Evolutionary conservation across 345 rosid species (phyloP), one percentile per base, ranked within the genome.

Genomic region (Tarenaya hassleriana): DNA sequence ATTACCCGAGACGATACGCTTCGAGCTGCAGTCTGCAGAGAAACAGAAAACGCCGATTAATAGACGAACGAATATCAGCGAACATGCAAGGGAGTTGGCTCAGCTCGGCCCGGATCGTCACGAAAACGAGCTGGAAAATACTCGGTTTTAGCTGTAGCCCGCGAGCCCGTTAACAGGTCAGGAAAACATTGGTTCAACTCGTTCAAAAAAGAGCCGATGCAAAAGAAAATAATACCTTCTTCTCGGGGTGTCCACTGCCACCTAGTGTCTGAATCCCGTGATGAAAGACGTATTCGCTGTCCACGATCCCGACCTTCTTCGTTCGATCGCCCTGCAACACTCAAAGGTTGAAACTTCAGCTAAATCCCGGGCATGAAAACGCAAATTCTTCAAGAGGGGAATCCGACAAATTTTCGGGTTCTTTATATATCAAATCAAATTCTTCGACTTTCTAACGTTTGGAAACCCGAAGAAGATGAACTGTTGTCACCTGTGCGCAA

Each of bases 241-340:
- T 76, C 8, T 46, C 58, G 11, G 79, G 53, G 11, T 61, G 66
- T 42, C 58, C 79, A 52, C 69, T 65, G 34, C 88, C 95, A 39
- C 99, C 99, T 61, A 86, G 64, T 46, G 89, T 81, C 66, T 86
- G 91, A 71, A 88, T 94, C 27, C 94, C 94, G 68, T 77, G 70
- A 68, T 94, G 99, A 66, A 88, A 69, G 38, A 94, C 68, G 55
- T 81, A 94, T 72, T 94, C 95, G 1, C 87, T 80, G 55, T 94
- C 99, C 48, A 94, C 64, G 13, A 94, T 66, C 32, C 99, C 99
- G 5, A 94, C 89, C 34, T 86, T 94, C 73, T 69, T 78, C 4
- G 94, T 74, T 9, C 97, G 82, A 52, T 94, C 95, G 47, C 99
- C 99, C 97, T 94, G 72, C 17, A 54, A 6, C 33, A 58, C 44